Evolutionary conservation across 2,329 filamentous ascomycete genomes (phyloP).

Genomic region (Exophiala lecanii-corni): DNA sequence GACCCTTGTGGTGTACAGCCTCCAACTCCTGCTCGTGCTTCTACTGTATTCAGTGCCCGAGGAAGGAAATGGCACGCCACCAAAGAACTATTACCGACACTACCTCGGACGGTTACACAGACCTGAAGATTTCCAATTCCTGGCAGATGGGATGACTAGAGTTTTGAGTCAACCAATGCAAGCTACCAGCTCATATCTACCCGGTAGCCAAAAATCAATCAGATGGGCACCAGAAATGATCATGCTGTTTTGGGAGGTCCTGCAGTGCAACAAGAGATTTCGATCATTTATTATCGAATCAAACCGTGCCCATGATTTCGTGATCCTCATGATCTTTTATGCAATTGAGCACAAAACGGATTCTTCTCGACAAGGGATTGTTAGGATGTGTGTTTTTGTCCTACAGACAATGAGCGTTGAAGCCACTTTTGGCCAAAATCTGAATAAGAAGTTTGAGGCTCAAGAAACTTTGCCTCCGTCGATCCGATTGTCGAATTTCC

Average conservation of each 20-base stretch:
- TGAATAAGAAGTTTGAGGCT: constrained; percentile 83
- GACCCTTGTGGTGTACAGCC: constrained; percentile 81
- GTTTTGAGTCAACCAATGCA: constrained; percentile 78
- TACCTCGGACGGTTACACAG: constrained; percentile 86
- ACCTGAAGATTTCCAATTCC: constrained; percentile 95
- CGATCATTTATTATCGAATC: constrained; percentile 96
- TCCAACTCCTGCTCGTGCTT: constrained; percentile 83
- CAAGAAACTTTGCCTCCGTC: constrained; percentile 80
- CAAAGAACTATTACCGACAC: constrained; percentile 91
- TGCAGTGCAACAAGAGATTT: constrained; percentile 97
- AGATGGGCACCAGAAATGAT: constrained; percentile 94
- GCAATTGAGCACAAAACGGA: constrained; percentile 85
- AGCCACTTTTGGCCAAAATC: constrained; percentile 78
- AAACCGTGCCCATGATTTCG: constrained; percentile 85
- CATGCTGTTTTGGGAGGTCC: constrained; percentile 94
- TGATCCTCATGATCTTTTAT: constrained; percentile 86
- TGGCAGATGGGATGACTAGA: constrained; percentile 88
- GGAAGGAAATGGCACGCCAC: constrained; percentile 55
- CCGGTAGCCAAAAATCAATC: constrained; percentile 71
- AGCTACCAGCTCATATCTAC: constrained; percentile 81
- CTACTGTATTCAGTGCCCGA: constrained; percentile 87
- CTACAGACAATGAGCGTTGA: constrained; percentile 93
- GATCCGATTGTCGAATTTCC: constrained; percentile 79
- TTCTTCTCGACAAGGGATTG: constrained; percentile 80
- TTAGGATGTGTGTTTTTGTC: constrained; percentile 96